Percentiles rank a stretch among this genome's conserved stretches.
Evolutionary conservation across 805 yeast species (phyloP).

Genomic region (Sugiyamaella mastotermitis): DNA sequence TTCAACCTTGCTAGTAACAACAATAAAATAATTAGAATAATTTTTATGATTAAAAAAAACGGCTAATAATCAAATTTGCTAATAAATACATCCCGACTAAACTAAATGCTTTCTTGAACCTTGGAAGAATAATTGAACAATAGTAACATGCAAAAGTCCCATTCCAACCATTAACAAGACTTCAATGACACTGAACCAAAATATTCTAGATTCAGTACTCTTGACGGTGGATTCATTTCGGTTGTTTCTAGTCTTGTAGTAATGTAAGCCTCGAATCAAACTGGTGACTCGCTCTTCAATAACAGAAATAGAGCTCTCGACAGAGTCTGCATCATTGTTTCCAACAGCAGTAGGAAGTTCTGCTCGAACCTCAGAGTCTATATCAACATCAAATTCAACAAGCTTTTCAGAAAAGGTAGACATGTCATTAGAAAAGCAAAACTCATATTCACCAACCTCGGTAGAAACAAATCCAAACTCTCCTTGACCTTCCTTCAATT

Average conservation of each 20-base stretch:
- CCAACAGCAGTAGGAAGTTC: conserved; percentile 43
- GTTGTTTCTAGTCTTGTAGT: conserved; percentile 84
- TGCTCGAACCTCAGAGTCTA: conserved; percentile 47
- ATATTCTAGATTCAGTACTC: conserved; percentile 71
- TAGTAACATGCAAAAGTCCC: conserved; percentile 70
- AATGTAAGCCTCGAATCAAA: conserved; percentile 44
- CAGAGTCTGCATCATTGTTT: conserved; percentile 25
- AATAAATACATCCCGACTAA: conserved; percentile 11
- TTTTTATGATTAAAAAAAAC: neutral
- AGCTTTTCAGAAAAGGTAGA: conserved; percentile 76
- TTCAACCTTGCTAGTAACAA: too few species aligned
- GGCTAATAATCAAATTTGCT: neutral
- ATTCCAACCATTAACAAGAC: conserved; percentile 69
- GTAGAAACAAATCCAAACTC: conserved; percentile 69
- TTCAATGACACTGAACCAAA: conserved; percentile 68
- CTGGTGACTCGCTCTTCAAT: conserved; percentile 26
- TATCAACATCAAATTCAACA: conserved; percentile 70
- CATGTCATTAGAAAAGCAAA: conserved; percentile 80
- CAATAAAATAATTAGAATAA: too few species aligned
- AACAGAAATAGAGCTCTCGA: conserved; percentile 26
- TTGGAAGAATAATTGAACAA: conserved; percentile 75
- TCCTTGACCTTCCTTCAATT: conserved; percentile 66
- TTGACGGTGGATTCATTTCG: conserved; percentile 86
- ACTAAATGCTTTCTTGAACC: conserved; percentile 34
- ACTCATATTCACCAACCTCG: conserved; percentile 71